A percentile compares a stretch with the other conserved stretches of the same genome.
Evolutionary conservation across 1,284 basidiomycete genomes (phyloP).

Genomic region (Schizophyllum amplum): DNA sequence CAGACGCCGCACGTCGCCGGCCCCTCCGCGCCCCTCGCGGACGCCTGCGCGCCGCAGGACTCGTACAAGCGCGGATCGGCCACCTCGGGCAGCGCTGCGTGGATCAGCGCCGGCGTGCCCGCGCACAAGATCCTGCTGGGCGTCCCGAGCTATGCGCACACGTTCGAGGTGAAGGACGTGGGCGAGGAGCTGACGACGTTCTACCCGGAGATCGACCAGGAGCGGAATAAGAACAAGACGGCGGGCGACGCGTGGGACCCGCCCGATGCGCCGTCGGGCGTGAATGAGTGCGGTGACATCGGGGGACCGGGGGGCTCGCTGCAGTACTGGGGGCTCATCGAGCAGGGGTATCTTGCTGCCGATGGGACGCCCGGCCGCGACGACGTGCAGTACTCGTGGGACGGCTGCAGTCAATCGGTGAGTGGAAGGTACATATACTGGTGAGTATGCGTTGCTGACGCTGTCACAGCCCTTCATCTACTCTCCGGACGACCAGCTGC

Average conservation of each 20-base stretch:
- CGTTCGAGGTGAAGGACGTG: slow-evolving; percentile 36
- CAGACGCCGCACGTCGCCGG: slow-evolving; percentile 21
- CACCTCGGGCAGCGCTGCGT: slow-evolving; percentile 59
- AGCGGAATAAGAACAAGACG: slow-evolving; percentile 43
- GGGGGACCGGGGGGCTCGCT: slow-evolving; percentile 36
- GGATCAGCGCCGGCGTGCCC: slow-evolving; percentile 60
- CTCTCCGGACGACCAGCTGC: slow-evolving; percentile 35
- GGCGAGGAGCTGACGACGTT: slow-evolving; percentile 21
- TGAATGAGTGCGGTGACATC: slow-evolving; percentile 32
- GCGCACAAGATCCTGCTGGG: slow-evolving; percentile 71
- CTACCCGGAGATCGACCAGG: slow-evolving; percentile 37
- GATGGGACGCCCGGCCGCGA: slow-evolving; percentile 43
- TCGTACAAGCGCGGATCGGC: slow-evolving; percentile 63
- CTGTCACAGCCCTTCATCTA: slow-evolving; percentile 58
- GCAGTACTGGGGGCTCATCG: slow-evolving; percentile 51
- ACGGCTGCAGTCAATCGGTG: slow-evolving; percentile 63
- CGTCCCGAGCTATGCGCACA: slow-evolving; percentile 70
- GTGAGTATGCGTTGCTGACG: slow-evolving; percentile 1
- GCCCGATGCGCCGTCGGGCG: slow-evolving; percentile 27
- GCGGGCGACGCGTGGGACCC: slow-evolving; percentile 45
- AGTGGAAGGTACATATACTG: slow-evolving; percentile 16
- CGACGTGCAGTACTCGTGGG: slow-evolving; percentile 40
- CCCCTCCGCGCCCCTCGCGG: slow-evolving; percentile 71
- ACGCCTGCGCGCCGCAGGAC: slow-evolving; percentile 57
- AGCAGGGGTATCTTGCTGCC: slow-evolving; percentile 38